Evolutionary conservation across 805 yeast species (phyloP), one percentile per base, ranked within the genome.

Genomic region (Saccharomycopsis sp.): DNA sequence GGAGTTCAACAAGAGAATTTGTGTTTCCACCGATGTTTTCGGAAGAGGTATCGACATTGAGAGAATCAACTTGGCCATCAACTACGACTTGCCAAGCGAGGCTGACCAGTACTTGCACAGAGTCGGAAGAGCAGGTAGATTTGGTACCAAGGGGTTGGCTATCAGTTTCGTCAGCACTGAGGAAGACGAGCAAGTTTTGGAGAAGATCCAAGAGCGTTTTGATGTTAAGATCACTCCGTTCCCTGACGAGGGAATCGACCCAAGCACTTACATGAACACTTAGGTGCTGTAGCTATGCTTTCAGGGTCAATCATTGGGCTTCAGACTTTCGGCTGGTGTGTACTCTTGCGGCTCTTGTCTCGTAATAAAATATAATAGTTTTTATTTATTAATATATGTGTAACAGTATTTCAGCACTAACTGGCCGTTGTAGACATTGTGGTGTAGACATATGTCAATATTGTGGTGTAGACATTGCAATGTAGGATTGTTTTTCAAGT

Each of bases 81-180:
- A 92, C 80, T 92, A 92, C 75, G 99, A 92, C 76, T 78, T 92
- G 79, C 97, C 99, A 67, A 79, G 75, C 64, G 97, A 91, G 78
- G 97, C 98, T 64, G 98, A 92, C 75, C 97, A 94, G 76, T 92
- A 94, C 76, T 83, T 92, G 72, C 99, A 92, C 80, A 90, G 99
- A 79, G 99, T 92, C 63, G 99, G 99, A 71, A 91, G 99, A 84
- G 99, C 99, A 66, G 99, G 99, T 77, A 91, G 99, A 82, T 92
- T 92, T 69, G 99, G 99, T 79, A 92, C 99, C 71, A 92, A 92
- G 79, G 99, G 99, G 78, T 84, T 94, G 68, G 96, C 97, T 56
- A 81, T 94, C 59, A 89, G 97, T 48, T 89, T 92, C 64, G 94
- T 94, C 57, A 79, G 94, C 50, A 79, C 85, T 59, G 87, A 84